A percentile compares a stretch with the other conserved stretches of the same genome.
These are phyloP conservation scores for Starmerella roubikii DNA, from an alignment of 805 yeast species.

Conservation along the genomic window DNA sequence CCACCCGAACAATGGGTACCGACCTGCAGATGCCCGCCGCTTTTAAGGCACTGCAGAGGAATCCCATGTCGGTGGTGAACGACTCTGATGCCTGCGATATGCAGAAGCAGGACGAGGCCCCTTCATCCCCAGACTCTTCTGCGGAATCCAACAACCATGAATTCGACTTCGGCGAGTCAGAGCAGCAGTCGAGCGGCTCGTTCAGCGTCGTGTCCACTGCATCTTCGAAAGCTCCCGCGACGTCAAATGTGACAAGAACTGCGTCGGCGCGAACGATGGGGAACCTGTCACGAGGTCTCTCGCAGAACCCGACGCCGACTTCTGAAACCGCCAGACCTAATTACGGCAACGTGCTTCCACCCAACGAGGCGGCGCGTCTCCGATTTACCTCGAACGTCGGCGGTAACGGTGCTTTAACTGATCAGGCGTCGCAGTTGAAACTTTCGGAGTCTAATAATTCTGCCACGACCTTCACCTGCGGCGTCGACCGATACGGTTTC, in stretches of 20 bases:
- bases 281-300: no score
- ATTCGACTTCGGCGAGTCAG: constrained; percentile 3
- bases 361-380: constrained; percentile 2
- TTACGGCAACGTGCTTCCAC: neutral
- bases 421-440: neutral
- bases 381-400: constrained; percentile 1
- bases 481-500: constrained; percentile 72
- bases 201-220: neutral
- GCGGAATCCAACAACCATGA: constrained; percentile 1
- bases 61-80: neutral
- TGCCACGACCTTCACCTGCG: constrained; percentile 11
- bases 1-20: constrained; percentile 12
- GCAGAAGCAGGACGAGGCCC: constrained; percentile 1
- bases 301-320: neutral
- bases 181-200: neutral
- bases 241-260: no score
- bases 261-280: no score
- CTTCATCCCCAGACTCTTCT: constrained; percentile 1
- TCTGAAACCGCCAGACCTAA: neutral
- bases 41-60: constrained; percentile 19
- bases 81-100: neutral
- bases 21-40: constrained; percentile 23
- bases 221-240: no score
- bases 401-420: neutral
- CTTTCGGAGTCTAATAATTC: constrained; percentile 11